Base-by-base conservation (phyloP, 495 filamentous ascomycete genomes). In the Aspergillus olivimuriae region DNA sequence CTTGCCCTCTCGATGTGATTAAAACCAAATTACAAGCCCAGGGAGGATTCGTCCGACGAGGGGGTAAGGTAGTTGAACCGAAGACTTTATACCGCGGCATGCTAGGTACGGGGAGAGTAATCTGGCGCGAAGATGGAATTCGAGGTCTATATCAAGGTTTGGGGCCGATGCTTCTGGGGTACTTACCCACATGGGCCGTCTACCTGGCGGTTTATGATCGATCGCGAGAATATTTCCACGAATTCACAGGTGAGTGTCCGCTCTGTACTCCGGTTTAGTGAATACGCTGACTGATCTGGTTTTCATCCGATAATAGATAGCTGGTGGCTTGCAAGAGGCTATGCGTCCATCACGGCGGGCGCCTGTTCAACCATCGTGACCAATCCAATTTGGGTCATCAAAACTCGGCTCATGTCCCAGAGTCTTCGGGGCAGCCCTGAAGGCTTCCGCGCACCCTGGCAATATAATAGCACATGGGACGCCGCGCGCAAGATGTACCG, bases 371-470 rank as follows among this genome's bases (percentile, higher is more conserved):
- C 94, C 3, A 77, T 97, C 48, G 86, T 77, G 43, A 99, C 92
- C n/a, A 99, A 99, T 63, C 92, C 92, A 0, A 99, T 99, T 45
- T 99, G 92, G 92, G 94, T 99, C 20, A 94, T 99, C 66, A 99
- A 99, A 61, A 99, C 92, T 23, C 77, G 92, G 47, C 75, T 99
- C 30, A 96, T 96, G 91, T 92, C 94, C 3, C 91, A 97, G 55
- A 78, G 72, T 43, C 56, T 68, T 23, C 68, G 57, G 34, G 61
- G 72, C 10, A 66, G 70, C 30, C 63, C 52, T 17, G 75, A 80
- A 49, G 74, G 79, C 58, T 57, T 73, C 48, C 63, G 79, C 61
- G 73, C 82, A 8, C 89, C 89, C 20, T 97, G 89, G 87, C 84
- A 95, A 57, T 99, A 99, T 58, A 77, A 63, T 23, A 81, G 78